A percentile compares a stretch with the other conserved stretches of the same genome.
These are phyloP conservation scores for Diaporthe caulivora DNA, from an alignment of 2,329 filamentous ascomycete genomes.

Conservation along the genomic window DNA sequence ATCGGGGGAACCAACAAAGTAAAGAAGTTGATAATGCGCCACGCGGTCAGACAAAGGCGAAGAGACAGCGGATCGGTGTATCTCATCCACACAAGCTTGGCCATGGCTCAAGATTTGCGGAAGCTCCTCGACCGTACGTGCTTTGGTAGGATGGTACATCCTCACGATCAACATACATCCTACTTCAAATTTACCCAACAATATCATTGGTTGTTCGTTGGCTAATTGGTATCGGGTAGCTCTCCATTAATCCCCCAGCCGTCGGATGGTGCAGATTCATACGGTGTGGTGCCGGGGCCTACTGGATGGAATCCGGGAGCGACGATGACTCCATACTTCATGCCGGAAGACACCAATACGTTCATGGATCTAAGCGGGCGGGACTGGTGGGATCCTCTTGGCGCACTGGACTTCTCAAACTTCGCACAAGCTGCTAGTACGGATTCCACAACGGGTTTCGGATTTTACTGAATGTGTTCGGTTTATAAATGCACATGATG, in stretches of 20 bases:
- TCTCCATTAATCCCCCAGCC: not conserved
- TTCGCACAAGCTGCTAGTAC: constrained; percentile 40
- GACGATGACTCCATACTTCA: not conserved
- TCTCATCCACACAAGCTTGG: not conserved
- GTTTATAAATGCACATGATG: not conserved
- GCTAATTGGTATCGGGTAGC: not conserved
- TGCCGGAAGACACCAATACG: constrained; percentile 10
- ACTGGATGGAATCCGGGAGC: not conserved
- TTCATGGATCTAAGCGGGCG: constrained; percentile 21
- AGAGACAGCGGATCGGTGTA: constrained; percentile 1
- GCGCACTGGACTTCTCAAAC: constrained; percentile 42
- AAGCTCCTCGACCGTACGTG: not conserved
- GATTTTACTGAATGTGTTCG: constrained; percentile 29
- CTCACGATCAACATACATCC: not conserved
- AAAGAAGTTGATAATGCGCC: not conserved
- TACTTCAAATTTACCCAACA: not conserved
- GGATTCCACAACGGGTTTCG: constrained; percentile 39
- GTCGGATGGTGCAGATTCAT: not conserved
- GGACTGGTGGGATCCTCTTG: constrained; percentile 41
- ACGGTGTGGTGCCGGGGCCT: not conserved
- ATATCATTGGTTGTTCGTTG: too few relatives aligned
- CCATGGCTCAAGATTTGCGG: not conserved
- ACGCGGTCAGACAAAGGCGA: not conserved
- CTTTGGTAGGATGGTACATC: not conserved
- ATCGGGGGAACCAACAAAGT: not conserved